Base-by-base conservation (phyloP, 352 stramenopile species). In the Elongisporangium senticosum region DNA sequence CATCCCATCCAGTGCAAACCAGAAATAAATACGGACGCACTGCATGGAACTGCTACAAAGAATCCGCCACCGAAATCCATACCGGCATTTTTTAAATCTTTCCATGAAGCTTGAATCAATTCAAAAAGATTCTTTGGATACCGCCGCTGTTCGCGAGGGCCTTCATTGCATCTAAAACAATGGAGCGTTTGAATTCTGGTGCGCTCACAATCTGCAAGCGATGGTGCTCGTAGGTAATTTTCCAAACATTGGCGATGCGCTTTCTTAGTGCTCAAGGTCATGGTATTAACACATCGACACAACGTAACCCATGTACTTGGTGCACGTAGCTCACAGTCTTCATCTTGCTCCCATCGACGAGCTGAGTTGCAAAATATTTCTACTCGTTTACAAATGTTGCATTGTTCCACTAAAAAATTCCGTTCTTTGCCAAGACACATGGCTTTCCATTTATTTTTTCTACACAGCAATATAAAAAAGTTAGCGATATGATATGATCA, bases 261-360 rank as follows among this genome's bases (percentile, higher is more conserved):
- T 47, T 58, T 66, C 13, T 58, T 56, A 19, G 15, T 24, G 0
- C 37, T 61, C 6, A 69, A 48, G 1, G 67, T 84, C n/a, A 64
- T 28, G 0, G 62, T 56, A 26, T 81, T 68, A 8, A 64, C 40
- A 26, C 76, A 86, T 21, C 56, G n/a, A 49, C 76, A 86, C 28
- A 80, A 5, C 7, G 49, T 59, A 23, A 86, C 48, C 76, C 76
- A 86, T 0, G 76, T 84, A 20, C 55, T 76, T 10, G 70, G 74
- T 11, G 69, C 28, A 7, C 67, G 51, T 49, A 56, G 55, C 0
- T 11, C n/a, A 24, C 76, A 84, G 10, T 24, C 55, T 24, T 84
- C 63, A 0, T 26, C 23, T 6, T 37, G 21, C 54, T 86, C 76
- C 67, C 68, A 86, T 3, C 59, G 28, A 17, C 49, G 33, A 1